Base-by-base conservation (phyloP, 78 protist species). In the Capsaspora owczarzaki region DNA sequence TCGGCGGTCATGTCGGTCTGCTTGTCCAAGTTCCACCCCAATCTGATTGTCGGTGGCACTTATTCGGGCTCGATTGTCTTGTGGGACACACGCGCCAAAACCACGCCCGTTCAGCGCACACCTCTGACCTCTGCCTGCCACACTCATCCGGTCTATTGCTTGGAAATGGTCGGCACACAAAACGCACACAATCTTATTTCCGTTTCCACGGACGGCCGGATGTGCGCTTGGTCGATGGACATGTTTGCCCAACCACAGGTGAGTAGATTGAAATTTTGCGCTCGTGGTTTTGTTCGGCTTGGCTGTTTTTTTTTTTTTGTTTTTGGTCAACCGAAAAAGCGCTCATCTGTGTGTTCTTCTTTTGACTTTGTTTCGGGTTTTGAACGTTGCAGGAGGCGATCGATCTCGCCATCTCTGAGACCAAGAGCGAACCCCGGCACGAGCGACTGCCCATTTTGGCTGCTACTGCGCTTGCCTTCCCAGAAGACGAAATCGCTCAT, bases 11-110 rank as follows among this genome's bases (percentile, higher is more conserved):
- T 83, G 80, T 78, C 84, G 40, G 83, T 84, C 22, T 77, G 82
- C 75, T 51, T 84, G 35, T 78, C 91, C n/a, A 66, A 71, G 71
- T 85, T 63, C 56, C 82, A 82, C 77, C 84, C 88, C 33, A 84
- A 81, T 51, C 83, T 90, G 38, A 78, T 90, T 38, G 80, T 87
- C 56, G 93, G 89, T 66, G 93, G 93, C 37, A 84, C 90, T 1
- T 85, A 87, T 66, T 76, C 83, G n/a, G 94, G 91, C 41, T 92
- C 88, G 84, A 71, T 91, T 37, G 90, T 89, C 0, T 53, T 91
- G 66, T 91, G 95, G 95, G 95, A 91, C 75, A 91, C 80, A 35
- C 74, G 95, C n/a, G 81, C 86, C n/a, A 79, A 88, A 56, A 56
- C 85, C 23, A 87, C 89, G 42, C 95, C 95, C 53, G 93, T 89